Conservation (phyloP, 148 eudicot species). For the Fallopia convolvulus region DNA sequence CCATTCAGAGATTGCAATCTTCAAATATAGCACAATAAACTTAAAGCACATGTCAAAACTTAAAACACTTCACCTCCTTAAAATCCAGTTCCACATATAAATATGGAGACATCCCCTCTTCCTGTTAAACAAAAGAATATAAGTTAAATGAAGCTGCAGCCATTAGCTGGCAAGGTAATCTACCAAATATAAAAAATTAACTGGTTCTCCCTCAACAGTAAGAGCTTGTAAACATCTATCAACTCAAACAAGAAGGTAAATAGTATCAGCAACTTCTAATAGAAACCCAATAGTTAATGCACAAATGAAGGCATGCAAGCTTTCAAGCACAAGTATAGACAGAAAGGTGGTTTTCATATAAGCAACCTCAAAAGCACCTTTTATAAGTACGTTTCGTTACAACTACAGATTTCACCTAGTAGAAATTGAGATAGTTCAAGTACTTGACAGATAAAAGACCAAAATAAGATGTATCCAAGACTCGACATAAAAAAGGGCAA, state of each 20-base stretch:
- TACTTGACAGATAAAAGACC: neutral
- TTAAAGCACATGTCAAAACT: neutral
- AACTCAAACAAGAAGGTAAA: neutral
- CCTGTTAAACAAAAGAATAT: conserved; percentile 39
- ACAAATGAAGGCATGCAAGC: neutral
- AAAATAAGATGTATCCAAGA: neutral
- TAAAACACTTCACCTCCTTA: conserved; percentile 52
- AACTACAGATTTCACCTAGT: neutral
- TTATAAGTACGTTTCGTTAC: neutral
- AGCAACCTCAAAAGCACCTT: neutral
- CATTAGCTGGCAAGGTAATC: neutral
- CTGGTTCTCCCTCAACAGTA: neutral
- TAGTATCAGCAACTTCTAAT: neutral
- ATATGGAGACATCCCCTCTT: conserved; percentile 84
- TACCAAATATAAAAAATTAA: neutral
- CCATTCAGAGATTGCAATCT: neutral
- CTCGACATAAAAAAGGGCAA: neutral
- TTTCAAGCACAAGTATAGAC: neutral
- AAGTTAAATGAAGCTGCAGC: neutral
- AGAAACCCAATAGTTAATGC: neutral
- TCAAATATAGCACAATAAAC: neutral
- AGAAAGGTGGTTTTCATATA: neutral
- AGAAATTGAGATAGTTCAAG: neutral
- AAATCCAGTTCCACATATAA: conserved; percentile 93
- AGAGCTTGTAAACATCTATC: neutral